Conservation (phyloP, 345 rosid genomes). For the Eucalyptus leucophloia region DNA sequence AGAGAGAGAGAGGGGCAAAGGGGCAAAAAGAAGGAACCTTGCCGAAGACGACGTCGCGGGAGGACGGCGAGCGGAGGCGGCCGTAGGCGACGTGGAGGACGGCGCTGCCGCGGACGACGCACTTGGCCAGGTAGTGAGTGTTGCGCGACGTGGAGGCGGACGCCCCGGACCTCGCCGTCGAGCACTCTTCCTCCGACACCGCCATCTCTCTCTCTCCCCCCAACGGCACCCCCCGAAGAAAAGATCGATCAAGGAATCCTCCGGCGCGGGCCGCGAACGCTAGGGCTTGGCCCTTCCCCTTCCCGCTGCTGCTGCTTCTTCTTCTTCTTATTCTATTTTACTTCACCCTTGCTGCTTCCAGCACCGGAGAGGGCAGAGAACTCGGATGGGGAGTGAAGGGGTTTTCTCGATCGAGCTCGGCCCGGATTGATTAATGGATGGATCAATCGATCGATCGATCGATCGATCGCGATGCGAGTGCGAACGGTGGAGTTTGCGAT, state of each 20-base stretch:
- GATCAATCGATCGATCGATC: neutral
- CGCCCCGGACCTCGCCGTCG: conserved; percentile 58
- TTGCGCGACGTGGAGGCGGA: conserved; percentile 34
- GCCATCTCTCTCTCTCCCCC: conserved; percentile 32
- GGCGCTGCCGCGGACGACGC: conserved; percentile 77
- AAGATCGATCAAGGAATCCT: neutral
- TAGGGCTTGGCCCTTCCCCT: neutral
- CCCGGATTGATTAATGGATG: neutral
- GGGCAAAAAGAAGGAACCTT: conserved; percentile 29
- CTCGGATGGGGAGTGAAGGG: neutral
- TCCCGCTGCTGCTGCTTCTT: neutral
- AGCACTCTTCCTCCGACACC: conserved; percentile 90
- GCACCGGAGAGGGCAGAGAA: neutral
- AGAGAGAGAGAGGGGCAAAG: neutral
- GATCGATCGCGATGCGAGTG: neutral
- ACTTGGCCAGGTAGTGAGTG: conserved; percentile 77
- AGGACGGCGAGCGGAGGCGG: conserved; percentile 57
- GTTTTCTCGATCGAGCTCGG: neutral
- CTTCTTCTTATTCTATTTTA: neutral
- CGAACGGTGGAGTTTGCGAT: neutral
- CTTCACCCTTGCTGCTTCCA: neutral
- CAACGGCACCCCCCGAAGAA: neutral
- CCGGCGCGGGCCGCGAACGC: neutral
- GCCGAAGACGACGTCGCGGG: conserved; percentile 76
- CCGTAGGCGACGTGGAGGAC: conserved; percentile 80